Evolutionary conservation across 768 basidiomycete species (phyloP).

Genomic region (Boletales sp.): DNA sequence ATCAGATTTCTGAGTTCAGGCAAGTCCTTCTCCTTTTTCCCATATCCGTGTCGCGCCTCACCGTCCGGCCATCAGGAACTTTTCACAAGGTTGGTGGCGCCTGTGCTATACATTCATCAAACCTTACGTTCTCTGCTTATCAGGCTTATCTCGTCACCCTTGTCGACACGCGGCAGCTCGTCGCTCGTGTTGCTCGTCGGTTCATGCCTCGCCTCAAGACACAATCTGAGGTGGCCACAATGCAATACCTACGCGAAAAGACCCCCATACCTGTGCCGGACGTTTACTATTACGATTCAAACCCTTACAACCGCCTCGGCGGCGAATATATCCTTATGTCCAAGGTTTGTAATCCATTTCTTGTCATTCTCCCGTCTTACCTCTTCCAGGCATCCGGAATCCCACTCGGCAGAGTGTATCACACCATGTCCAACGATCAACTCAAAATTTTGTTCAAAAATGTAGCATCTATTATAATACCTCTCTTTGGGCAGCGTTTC

Average conservation of each 20-base stretch:
- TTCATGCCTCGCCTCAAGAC: slow-evolving; percentile 88
- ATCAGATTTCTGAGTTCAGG: slow-evolving; percentile 76
- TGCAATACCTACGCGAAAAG: slow-evolving; percentile 71
- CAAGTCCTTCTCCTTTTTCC: slow-evolving; percentile 30
- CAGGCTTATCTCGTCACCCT: slow-evolving; percentile 79
- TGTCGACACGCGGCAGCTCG: slow-evolving; percentile 54
- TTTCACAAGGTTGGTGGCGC: slow-evolving; percentile 67
- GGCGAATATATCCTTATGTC: slow-evolving; percentile 88
- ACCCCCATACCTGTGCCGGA: slow-evolving; percentile 71
- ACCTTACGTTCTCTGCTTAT: slow-evolving; percentile 7
- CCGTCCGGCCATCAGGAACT: slow-evolving; percentile 49
- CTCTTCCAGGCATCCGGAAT: slow-evolving; percentile 63
- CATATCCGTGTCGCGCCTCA: not conserved
- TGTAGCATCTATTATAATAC: slow-evolving; percentile 63
- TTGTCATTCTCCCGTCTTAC: not conserved
- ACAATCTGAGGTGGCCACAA: slow-evolving; percentile 82
- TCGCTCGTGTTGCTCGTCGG: slow-evolving; percentile 77
- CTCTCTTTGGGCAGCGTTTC: slow-evolving; percentile 77
- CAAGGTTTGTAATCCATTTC: slow-evolving; percentile 48
- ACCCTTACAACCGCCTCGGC: slow-evolving; percentile 80
- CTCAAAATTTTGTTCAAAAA: slow-evolving; percentile 65
- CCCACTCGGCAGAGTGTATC: slow-evolving; percentile 67
- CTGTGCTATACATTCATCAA: not conserved
- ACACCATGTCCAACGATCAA: slow-evolving; percentile 61
- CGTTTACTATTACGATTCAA: slow-evolving; percentile 75